Conservation (phyloP, 257 asterid species). For the Osmanthus fragrans region DNA sequence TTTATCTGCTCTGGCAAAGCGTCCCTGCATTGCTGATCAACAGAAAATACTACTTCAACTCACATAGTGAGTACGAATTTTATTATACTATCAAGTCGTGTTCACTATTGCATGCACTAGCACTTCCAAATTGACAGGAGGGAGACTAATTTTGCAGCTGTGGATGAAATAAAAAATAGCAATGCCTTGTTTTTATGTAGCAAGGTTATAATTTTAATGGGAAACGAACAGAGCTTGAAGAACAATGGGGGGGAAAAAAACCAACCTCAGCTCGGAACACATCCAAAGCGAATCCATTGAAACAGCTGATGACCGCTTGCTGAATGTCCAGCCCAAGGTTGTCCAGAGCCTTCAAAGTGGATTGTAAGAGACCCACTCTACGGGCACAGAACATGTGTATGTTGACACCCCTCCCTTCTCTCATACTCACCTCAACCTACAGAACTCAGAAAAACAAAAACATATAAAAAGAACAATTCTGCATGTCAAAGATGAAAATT, state of each 20-base stretch:
- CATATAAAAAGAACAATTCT: too few species aligned
- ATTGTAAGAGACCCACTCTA: constrained; percentile 74
- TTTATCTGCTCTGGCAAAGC: constrained; percentile 52
- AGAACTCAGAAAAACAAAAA: not conserved
- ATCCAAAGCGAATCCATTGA: constrained; percentile 85
- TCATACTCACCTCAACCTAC: constrained; percentile 74
- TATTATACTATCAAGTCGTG: too few species aligned
- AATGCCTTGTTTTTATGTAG: not conserved
- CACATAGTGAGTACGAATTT: not conserved
- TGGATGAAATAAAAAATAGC: too few species aligned
- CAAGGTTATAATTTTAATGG: not conserved
- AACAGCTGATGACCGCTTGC: constrained; percentile 93
- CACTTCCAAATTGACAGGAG: too few species aligned
- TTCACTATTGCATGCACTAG: too few species aligned
- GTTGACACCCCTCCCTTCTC: constrained; percentile 83
- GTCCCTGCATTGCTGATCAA: constrained; percentile 44
- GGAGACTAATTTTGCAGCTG: too few species aligned
- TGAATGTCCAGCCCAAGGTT: constrained; percentile 85
- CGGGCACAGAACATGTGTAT: constrained; percentile 89
- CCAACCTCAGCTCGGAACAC: constrained; percentile 87
- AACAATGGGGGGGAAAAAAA: not conserved
- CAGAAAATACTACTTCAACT: not conserved
- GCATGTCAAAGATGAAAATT: not conserved
- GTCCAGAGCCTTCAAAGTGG: constrained; percentile 83
- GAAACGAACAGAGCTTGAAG: not conserved